These are phyloP conservation scores for Tuber indicum DNA, from an alignment of 495 filamentous ascomycete species.

Conservation along the genomic window DNA sequence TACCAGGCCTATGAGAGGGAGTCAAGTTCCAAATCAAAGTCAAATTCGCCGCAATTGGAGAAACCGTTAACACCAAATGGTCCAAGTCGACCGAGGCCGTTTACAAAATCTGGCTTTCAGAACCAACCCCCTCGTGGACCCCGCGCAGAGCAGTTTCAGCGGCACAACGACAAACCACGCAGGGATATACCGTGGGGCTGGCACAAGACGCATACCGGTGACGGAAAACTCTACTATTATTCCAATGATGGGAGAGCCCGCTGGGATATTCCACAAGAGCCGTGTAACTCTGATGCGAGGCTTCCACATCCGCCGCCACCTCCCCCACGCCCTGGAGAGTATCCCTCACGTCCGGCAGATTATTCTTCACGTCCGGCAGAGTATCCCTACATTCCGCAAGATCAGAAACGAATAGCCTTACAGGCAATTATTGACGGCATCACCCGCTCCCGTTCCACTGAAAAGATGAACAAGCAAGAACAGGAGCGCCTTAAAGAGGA, in stretches of 20 bases:
- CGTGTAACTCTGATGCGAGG: constrained; percentile 29
- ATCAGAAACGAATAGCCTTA: constrained; percentile 24
- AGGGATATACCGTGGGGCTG: constrained; percentile 39
- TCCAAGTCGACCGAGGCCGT: constrained; percentile 21
- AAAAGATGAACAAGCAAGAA: constrained; percentile 23
- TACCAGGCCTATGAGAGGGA: constrained; percentile 35
- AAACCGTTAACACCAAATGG: constrained; percentile 25
- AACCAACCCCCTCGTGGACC: constrained; percentile 37
- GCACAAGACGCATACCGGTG: constrained; percentile 29
- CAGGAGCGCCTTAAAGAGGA: constrained; percentile 15
- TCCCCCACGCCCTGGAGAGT: constrained; percentile 26
- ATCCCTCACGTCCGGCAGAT: constrained; percentile 8
- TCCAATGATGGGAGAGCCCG: constrained; percentile 36
- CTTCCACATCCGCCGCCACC: constrained; percentile 31
- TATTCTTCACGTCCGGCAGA: not conserved
- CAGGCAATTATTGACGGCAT: constrained; percentile 35
- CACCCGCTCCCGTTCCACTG: constrained; percentile 20
- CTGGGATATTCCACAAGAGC: constrained; percentile 36
- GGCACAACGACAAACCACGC: constrained; percentile 19
- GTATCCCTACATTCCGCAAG: constrained; percentile 17
- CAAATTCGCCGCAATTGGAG: constrained; percentile 25
- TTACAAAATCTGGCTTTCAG: constrained; percentile 28
- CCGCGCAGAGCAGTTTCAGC: constrained; percentile 32
- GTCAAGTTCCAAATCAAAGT: constrained; percentile 33
- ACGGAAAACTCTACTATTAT: constrained; percentile 33